A percentile compares a stretch with the other conserved stretches of the same genome.
Evolutionary conservation across 768 basidiomycete genomes (phyloP).

Genomic region (Naematelia encephala): DNA sequence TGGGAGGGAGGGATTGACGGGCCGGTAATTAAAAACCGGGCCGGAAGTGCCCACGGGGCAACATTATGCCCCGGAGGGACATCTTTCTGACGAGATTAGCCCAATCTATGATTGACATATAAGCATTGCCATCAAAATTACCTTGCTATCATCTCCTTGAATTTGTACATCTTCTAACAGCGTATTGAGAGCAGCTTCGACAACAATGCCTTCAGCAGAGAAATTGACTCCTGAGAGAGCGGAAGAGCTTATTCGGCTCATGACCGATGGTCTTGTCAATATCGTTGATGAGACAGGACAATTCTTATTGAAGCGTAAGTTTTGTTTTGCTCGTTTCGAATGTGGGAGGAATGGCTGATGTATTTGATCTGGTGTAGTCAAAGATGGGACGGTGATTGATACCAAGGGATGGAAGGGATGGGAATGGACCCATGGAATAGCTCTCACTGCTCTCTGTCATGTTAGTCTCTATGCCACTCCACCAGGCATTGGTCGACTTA

Average conservation of each 20-base stretch:
- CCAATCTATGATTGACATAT: neutral
- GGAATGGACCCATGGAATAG: conserved; percentile 54
- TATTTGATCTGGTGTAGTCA: conserved; percentile 32
- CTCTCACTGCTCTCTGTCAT: conserved; percentile 40
- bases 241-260: conserved; percentile 34
- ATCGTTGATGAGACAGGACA: conserved; percentile 59
- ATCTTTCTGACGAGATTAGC: too few species aligned
- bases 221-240: conserved; percentile 28
- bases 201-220: conserved; percentile 11
- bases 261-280: conserved; percentile 53
- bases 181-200: too few species aligned
- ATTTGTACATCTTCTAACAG: neutral
- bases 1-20: too few species aligned
- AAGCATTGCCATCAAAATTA: neutral
- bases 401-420: conserved; percentile 63
- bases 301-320: conserved; percentile 54
- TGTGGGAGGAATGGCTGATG: neutral
- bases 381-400: conserved; percentile 58
- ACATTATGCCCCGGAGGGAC: neutral
- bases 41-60: neutral
- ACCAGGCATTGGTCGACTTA: too few species aligned
- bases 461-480: conserved; percentile 31
- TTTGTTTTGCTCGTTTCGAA: neutral
- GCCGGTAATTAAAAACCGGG: neutral
- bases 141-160: neutral